Evolutionary conservation across 108 stramenopile species (phyloP).

Genomic region (Schizochytrium sp.): DNA sequence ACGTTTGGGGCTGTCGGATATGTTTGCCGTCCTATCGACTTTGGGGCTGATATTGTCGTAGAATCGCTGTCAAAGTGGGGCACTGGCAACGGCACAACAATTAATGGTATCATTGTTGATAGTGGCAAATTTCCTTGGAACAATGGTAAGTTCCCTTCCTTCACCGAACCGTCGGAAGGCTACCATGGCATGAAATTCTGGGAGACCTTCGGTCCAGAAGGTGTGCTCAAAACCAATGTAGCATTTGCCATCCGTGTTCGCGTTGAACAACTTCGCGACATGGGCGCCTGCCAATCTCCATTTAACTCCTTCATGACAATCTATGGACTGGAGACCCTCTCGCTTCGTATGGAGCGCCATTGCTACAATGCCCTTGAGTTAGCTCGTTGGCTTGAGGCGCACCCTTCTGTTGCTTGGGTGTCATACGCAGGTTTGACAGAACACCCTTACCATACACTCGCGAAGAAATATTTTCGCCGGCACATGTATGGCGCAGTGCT

Average conservation of each 20-base stretch:
- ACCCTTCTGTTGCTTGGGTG: constrained; percentile 84
- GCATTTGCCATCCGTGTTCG: constrained; percentile 82
- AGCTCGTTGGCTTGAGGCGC: constrained; percentile 79
- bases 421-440: constrained; percentile 81
- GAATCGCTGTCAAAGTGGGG: constrained; percentile 89
- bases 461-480: constrained; percentile 81
- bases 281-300: constrained; percentile 86
- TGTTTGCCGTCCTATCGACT: constrained; percentile 84
- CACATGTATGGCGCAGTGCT: constrained; percentile 81
- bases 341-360: constrained; percentile 86
- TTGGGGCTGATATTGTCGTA: constrained; percentile 85
- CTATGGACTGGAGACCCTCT: constrained; percentile 89
- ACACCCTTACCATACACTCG: constrained; percentile 76
- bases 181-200: constrained; percentile 63
- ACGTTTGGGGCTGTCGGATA: constrained; percentile 86
- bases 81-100: constrained; percentile 84
- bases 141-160: constrained; percentile 84
- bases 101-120: constrained; percentile 84
- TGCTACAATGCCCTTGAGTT: constrained; percentile 85
- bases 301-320: constrained; percentile 85
- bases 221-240: constrained; percentile 63
- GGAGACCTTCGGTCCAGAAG: constrained; percentile 60
- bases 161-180: constrained; percentile 78
- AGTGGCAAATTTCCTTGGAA: constrained; percentile 83
- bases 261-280: constrained; percentile 83